Evolutionary conservation across 1,284 basidiomycete genomes (phyloP), one percentile per base, ranked within the genome.

Genomic region (Schizophyllum commune): DNA sequence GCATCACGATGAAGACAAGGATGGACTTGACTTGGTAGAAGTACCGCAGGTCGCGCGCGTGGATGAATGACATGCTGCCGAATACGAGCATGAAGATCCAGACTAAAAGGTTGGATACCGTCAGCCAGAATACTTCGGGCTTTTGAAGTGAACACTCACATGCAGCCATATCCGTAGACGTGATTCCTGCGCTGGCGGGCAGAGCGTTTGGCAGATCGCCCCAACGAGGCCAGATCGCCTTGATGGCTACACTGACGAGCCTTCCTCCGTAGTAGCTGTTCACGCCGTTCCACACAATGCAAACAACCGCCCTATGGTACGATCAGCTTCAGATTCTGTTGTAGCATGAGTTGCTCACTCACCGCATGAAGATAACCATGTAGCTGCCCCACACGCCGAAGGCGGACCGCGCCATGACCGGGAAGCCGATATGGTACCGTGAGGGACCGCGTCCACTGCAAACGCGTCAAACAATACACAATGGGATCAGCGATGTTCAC

Each of bases 361-460:
- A 64, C 65, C 68, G 66, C 62, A 69, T 59, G 8, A 59, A 60
- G 32, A 69, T 65, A 19, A 67, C 68, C 55, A 69, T 65, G 56
- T 67, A 67, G 52, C 66, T 65, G 17, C 68, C 68, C 64, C 68
- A 64, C 66, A 69, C 68, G 6, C 65, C 65, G 56, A 63, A 65
- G 55, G 55, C 60, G 4, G 62, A 60, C n/a, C 64, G 55, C 53
- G 65, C 20, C n/a, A 65, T 22, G 13, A 62, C 54, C 11, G 64
- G 64, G 39, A 63, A 65, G 32, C 64, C 64, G 47, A 65, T 63
- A 55, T 65, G 64, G 17, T 47, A 47, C 39, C 39, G 39, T 4
- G 39, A 47, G 9, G 39, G 39, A 13, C 39, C 39, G 17, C 39
- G 39, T 13, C 39, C 39, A 47, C 39, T 47, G 39, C 8, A 8